phyloP scores from a whole-genome alignment of 1,284 basidiomycete genomes.

The Stereum hirsutum region DNA sequence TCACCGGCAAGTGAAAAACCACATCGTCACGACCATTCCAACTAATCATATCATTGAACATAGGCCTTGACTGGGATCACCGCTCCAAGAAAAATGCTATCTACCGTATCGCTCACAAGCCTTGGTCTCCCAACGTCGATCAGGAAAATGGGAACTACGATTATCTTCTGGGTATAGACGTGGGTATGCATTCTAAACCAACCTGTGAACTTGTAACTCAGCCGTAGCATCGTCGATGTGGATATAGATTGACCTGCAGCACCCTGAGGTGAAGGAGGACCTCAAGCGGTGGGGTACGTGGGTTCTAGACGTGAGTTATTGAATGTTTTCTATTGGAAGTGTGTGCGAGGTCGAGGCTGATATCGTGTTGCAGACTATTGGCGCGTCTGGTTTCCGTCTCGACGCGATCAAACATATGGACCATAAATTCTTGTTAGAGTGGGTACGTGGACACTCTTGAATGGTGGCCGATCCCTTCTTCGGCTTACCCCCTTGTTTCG shows the following conservation, averaged over 20 bases:
- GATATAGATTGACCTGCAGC: slow-evolving; percentile 73
- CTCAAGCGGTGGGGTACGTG: slow-evolving; percentile 60
- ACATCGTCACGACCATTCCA: not conserved
- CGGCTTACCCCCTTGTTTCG: not conserved
- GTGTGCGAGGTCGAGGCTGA: no score
- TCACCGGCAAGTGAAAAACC: slow-evolving; percentile 44
- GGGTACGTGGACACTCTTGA: no score
- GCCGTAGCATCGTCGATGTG: no score
- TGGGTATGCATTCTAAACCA: slow-evolving; percentile 21
- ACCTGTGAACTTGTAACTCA: not conserved
- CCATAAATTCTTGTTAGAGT: slow-evolving; percentile 49
- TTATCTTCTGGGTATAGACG: slow-evolving; percentile 68
- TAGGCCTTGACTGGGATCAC: slow-evolving; percentile 83
- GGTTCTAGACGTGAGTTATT: slow-evolving; percentile 48
- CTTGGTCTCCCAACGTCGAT: slow-evolving; percentile 67
- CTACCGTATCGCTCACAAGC: slow-evolving; percentile 55
- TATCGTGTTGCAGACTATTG: slow-evolving; percentile 49
- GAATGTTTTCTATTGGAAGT: no score
- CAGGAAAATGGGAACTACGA: slow-evolving; percentile 71
- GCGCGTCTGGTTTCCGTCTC: slow-evolving; percentile 74
- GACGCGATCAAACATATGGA: slow-evolving; percentile 88
- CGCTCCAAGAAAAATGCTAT: slow-evolving; percentile 52
- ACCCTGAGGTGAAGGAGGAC: slow-evolving; percentile 71
- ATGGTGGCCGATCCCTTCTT: no score
- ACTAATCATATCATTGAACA: slow-evolving; percentile 14